These are phyloP conservation scores for Penicillium sp. DNA, from an alignment of 2,329 filamentous ascomycete genomes.

Conservation along the genomic window DNA sequence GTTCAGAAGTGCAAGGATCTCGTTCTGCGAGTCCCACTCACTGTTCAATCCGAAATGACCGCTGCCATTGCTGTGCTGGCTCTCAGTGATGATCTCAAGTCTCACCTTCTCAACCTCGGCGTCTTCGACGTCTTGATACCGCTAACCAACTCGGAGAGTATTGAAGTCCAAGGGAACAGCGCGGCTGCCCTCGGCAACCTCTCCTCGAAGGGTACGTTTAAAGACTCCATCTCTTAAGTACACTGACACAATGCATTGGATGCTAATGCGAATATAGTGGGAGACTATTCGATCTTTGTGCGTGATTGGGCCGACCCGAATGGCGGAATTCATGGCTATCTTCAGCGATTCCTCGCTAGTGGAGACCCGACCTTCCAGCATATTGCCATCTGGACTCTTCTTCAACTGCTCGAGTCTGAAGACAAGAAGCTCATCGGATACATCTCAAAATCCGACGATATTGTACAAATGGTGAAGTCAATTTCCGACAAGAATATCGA, in stretches of 20 bases:
- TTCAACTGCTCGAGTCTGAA: slow-evolving; percentile 93
- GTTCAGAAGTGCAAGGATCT: slow-evolving; percentile 99
- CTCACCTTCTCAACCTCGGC: slow-evolving; percentile 82
- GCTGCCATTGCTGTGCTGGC: slow-evolving; percentile 97
- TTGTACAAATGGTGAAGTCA: slow-evolving; percentile 85
- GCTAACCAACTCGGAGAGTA: slow-evolving; percentile 89
- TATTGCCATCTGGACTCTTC: slow-evolving; percentile 95
- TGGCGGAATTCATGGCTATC: slow-evolving; percentile 92
- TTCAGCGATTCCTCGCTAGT: slow-evolving; percentile 87
- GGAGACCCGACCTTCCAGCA: slow-evolving; percentile 98
- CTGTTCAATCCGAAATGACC: slow-evolving; percentile 98
- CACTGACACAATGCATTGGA: neutral
- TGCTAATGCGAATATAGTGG: slow-evolving; percentile 59
- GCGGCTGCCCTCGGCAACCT: slow-evolving; percentile 92
- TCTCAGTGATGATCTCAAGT: slow-evolving; percentile 91
- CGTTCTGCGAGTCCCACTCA: slow-evolving; percentile 86
- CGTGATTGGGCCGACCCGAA: slow-evolving; percentile 90
- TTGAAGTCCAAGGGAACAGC: slow-evolving; percentile 97
- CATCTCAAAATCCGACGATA: slow-evolving; percentile 85
- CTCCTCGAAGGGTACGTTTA: slow-evolving; percentile 80
- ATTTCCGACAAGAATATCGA: slow-evolving; percentile 89
- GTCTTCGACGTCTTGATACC: slow-evolving; percentile 97
- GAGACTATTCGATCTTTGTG: slow-evolving; percentile 94
- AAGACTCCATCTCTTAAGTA: neutral
- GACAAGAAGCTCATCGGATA: slow-evolving; percentile 83